phyloP scores from a whole-genome alignment of 73 alveolate genomes.

The Symbiodinium pilosum region DNA sequence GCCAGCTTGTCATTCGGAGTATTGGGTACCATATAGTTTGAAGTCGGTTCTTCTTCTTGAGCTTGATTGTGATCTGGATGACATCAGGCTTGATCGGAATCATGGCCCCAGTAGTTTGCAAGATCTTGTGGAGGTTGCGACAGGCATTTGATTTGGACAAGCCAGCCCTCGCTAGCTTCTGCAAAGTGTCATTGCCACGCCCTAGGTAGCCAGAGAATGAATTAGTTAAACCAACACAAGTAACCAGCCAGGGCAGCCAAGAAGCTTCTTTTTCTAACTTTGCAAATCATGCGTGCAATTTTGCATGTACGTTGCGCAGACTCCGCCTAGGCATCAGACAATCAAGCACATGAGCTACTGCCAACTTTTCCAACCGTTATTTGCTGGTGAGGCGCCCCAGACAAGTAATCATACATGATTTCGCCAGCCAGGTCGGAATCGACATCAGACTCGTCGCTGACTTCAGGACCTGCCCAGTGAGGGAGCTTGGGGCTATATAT shows the following conservation, averaged over 20 bases:
- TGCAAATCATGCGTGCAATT: conserved; percentile 26
- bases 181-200: background rate
- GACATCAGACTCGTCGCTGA: background rate
- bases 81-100: background rate
- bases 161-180: background rate
- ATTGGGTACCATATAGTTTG: background rate
- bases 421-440: conserved; percentile 25
- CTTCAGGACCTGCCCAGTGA: background rate
- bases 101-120: background rate
- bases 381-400: background rate
- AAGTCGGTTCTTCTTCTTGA: background rate
- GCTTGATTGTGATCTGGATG: background rate
- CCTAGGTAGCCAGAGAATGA: too few species aligned
- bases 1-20: background rate
- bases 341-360: too few species aligned
- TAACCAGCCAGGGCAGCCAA: background rate
- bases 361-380: background rate
- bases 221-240: background rate
- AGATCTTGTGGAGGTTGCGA: background rate
- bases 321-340: conserved; percentile 28
- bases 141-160: background rate
- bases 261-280: background rate
- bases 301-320: conserved; percentile 35
- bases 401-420: background rate
- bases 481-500: background rate